Percentiles rank a stretch among this genome's conserved stretches.
Evolutionary conservation across 176 grass and related monocot species (phyloP).

Genomic region (Phoenix dactylifera): DNA sequence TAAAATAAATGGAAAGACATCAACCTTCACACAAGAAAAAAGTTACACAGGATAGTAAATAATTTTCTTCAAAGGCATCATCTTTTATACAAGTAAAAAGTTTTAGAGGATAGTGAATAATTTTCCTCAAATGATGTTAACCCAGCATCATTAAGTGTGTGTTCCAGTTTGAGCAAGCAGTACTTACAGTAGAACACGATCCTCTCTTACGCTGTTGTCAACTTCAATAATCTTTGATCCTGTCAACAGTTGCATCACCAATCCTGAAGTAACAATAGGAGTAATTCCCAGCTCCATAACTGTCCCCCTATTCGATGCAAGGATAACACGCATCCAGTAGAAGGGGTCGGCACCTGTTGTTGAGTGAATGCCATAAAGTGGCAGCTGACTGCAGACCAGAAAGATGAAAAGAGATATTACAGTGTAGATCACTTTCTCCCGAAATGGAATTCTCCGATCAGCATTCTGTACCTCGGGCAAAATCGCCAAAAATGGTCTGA

Average conservation of each 20-base stretch:
- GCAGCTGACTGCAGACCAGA: slow-evolving; percentile 92
- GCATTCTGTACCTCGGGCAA: slow-evolving; percentile 89
- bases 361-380: slow-evolving; percentile 92
- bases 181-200: slow-evolving; percentile 80
- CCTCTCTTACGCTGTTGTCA: slow-evolving; percentile 95
- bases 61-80: too few relatives aligned
- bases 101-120: too few relatives aligned
- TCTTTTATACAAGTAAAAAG: too few relatives aligned
- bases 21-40: too few relatives aligned
- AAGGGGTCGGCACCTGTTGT: slow-evolving; percentile 95
- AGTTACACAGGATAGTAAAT: too few relatives aligned
- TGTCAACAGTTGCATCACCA: slow-evolving; percentile 94
- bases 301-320: slow-evolving; percentile 83
- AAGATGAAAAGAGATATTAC: slow-evolving; percentile 96
- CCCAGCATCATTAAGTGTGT: too few relatives aligned
- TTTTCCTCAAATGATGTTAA: too few relatives aligned
- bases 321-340: slow-evolving; percentile 96
- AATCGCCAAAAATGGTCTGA: slow-evolving; percentile 85
- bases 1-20: too few relatives aligned
- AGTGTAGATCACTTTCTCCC: slow-evolving; percentile 89
- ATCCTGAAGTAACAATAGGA: slow-evolving; percentile 88
- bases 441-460: slow-evolving; percentile 87
- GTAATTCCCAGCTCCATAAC: slow-evolving; percentile 99
- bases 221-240: slow-evolving; percentile 97
- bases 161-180: background rate